A percentile compares a stretch with the other conserved stretches of the same genome.
These are phyloP conservation scores for Clonostachys chloroleuca DNA, from an alignment of 2,329 filamentous ascomycete species.

Conservation along the genomic window DNA sequence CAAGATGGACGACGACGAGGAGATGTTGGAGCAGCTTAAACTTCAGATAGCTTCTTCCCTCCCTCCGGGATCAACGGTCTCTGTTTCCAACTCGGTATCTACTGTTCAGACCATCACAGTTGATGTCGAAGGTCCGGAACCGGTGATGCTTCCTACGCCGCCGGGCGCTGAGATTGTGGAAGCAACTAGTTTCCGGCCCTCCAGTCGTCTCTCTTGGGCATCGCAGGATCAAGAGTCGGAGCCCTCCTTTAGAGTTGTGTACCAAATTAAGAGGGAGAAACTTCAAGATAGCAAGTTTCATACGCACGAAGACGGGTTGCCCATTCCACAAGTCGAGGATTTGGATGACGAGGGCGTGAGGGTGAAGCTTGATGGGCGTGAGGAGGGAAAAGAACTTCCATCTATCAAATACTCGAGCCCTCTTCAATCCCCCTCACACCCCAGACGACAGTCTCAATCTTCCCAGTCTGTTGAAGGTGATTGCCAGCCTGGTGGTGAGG, in stretches of 20 bases:
- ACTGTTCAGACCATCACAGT: slow-evolving; percentile 62
- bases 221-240: background rate
- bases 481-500: too few relatives aligned
- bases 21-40: slow-evolving; percentile 36
- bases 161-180: slow-evolving; percentile 57
- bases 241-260: slow-evolving; percentile 50
- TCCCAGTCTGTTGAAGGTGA: too few relatives aligned
- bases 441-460: too few relatives aligned
- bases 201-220: slow-evolving; percentile 5
- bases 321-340: slow-evolving; percentile 16
- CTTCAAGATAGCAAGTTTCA: slow-evolving; percentile 33
- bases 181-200: slow-evolving; percentile 27
- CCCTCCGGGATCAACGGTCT: slow-evolving; percentile 51
- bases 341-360: slow-evolving; percentile 11
- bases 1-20: slow-evolving; percentile 29
- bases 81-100: slow-evolving; percentile 53
- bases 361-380: too few relatives aligned
- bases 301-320: slow-evolving; percentile 17
- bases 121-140: slow-evolving; percentile 50
- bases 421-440: background rate
- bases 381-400: too few relatives aligned
- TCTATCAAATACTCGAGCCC: too few relatives aligned
- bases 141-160: slow-evolving; percentile 46
- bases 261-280: slow-evolving; percentile 51
- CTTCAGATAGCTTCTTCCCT: slow-evolving; percentile 51